A percentile compares a stretch with the other conserved stretches of the same genome.
phyloP scores from a whole-genome alignment of 306 rosid species.

The Dryas octopetala region DNA sequence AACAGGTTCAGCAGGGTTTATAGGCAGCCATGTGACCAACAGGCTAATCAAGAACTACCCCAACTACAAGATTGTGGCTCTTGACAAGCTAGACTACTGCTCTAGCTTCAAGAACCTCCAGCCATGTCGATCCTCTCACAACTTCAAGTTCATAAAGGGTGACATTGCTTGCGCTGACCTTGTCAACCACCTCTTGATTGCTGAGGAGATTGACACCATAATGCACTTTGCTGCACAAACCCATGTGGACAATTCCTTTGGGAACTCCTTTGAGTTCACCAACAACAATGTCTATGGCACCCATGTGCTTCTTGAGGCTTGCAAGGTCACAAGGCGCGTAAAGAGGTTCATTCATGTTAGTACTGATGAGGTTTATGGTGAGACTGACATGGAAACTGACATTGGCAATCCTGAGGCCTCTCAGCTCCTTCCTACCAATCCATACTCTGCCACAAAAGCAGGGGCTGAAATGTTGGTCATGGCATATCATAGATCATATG shows the following conservation, averaged over 20 bases:
- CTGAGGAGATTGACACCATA: constrained; percentile 66
- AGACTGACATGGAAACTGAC: constrained; percentile 50
- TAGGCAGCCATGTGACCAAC: constrained; percentile 69
- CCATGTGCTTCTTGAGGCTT: constrained; percentile 72
- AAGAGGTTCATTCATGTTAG: constrained; percentile 77
- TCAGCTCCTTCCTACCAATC: constrained; percentile 70
- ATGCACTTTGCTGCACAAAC: constrained; percentile 85
- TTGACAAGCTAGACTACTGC: constrained; percentile 73
- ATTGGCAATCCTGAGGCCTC: constrained; percentile 68
- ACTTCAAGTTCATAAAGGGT: constrained; percentile 66
- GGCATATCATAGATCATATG: constrained; percentile 72
- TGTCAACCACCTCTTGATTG: constrained; percentile 53
- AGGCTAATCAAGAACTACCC: constrained; percentile 53
- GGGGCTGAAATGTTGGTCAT: constrained; percentile 79
- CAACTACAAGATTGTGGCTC: constrained; percentile 56
- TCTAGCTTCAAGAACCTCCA: constrained; percentile 56
- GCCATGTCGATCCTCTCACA: constrained; percentile 43
- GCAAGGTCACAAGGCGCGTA: constrained; percentile 48
- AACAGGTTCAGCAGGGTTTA: constrained; percentile 78
- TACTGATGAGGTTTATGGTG: constrained; percentile 83
- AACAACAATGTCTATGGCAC: constrained; percentile 75
- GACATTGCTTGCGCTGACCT: constrained; percentile 60
- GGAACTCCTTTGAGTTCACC: constrained; percentile 73
- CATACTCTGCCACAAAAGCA: constrained; percentile 79
- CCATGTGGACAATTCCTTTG: constrained; percentile 77